A percentile compares a stretch with the other conserved stretches of the same genome.
phyloP scores from a whole-genome alignment of 2,329 filamentous ascomycete species.

The Graphilbum ipis-grandicollis region DNA sequence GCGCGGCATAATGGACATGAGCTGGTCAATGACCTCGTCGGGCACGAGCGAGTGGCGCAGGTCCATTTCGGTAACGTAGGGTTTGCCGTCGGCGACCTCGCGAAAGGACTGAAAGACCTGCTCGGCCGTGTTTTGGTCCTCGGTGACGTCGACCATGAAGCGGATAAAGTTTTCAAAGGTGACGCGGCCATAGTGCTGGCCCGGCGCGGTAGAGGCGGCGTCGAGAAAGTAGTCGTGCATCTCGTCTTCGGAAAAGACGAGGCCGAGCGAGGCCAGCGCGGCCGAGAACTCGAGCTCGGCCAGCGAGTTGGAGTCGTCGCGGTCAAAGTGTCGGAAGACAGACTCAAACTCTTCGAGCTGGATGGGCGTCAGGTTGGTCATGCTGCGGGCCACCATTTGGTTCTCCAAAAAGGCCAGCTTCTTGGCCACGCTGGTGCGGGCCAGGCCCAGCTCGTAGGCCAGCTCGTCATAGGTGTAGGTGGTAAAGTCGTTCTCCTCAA shows the following conservation, averaged over 20 bases:
- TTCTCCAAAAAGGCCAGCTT: constrained; percentile 95
- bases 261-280: constrained; percentile 79
- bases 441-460: constrained; percentile 79
- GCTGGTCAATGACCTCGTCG: constrained; percentile 89
- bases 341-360: constrained; percentile 97
- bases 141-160: constrained; percentile 98
- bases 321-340: constrained; percentile 94
- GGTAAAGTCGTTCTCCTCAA: constrained; percentile 99
- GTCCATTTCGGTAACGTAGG: constrained; percentile 96
- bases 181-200: constrained; percentile 46
- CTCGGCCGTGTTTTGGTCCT: constrained; percentile 96
- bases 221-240: constrained; percentile 93
- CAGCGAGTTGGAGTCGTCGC: constrained; percentile 76
- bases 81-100: constrained; percentile 95
- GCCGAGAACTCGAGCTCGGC: constrained; percentile 93
- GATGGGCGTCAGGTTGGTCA: constrained; percentile 97
- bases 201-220: constrained; percentile 45
- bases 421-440: constrained; percentile 84
- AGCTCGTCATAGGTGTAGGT: constrained; percentile 97
- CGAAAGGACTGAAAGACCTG: constrained; percentile 97
- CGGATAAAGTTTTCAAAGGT: constrained; percentile 98
- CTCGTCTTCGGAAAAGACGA: constrained; percentile 94
- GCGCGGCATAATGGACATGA: constrained; percentile 69
- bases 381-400: constrained; percentile 92
- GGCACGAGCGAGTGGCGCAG: constrained; percentile 87